Evolutionary conservation across 495 filamentous ascomycete genomes (phyloP).

Genomic region (Sphaerosporella brunnea): DNA sequence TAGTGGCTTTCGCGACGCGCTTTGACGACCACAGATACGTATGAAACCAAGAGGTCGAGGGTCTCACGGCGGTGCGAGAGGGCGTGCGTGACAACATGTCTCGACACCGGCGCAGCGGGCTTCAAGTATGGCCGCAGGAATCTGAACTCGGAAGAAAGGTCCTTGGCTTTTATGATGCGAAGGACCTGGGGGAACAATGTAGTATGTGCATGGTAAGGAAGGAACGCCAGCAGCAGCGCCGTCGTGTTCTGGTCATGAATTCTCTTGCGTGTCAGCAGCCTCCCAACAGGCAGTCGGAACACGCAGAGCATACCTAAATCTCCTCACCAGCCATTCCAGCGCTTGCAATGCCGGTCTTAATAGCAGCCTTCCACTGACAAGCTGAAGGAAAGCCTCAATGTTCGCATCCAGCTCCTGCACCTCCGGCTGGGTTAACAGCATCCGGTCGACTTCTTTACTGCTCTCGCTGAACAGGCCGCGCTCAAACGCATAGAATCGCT

Average conservation of each 20-base stretch:
- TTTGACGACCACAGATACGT: slow-evolving; percentile 51
- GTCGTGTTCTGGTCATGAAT: slow-evolving; percentile 79
- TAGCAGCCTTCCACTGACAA: slow-evolving; percentile 56
- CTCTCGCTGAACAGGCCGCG: slow-evolving; percentile 72
- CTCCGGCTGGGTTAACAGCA: slow-evolving; percentile 59
- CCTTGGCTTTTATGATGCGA: slow-evolving; percentile 38
- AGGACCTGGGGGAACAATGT: slow-evolving; percentile 73
- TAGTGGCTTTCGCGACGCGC: slow-evolving; percentile 52
- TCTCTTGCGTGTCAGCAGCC: slow-evolving; percentile 35
- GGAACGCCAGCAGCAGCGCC: slow-evolving; percentile 63
- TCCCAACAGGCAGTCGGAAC: neutral
- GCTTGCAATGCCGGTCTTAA: slow-evolving; percentile 75
- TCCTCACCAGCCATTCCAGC: slow-evolving; percentile 81
- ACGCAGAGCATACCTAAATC: slow-evolving; percentile 52
- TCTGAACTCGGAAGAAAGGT: slow-evolving; percentile 39
- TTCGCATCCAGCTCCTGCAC: slow-evolving; percentile 63
- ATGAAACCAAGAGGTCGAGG: slow-evolving; percentile 50
- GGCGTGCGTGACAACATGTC: slow-evolving; percentile 61
- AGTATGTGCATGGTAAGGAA: slow-evolving; percentile 74
- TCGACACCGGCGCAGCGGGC: slow-evolving; percentile 52
- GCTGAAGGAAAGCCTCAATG: slow-evolving; percentile 60
- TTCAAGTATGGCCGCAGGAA: slow-evolving; percentile 72
- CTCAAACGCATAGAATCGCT: slow-evolving; percentile 50
- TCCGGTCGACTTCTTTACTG: slow-evolving; percentile 72
- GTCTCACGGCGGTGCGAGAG: slow-evolving; percentile 55